These are phyloP conservation scores for Thermomucor indicae-seudaticae DNA, from an alignment of 371 early-diverging fungal genomes.

Conservation along the genomic window DNA sequence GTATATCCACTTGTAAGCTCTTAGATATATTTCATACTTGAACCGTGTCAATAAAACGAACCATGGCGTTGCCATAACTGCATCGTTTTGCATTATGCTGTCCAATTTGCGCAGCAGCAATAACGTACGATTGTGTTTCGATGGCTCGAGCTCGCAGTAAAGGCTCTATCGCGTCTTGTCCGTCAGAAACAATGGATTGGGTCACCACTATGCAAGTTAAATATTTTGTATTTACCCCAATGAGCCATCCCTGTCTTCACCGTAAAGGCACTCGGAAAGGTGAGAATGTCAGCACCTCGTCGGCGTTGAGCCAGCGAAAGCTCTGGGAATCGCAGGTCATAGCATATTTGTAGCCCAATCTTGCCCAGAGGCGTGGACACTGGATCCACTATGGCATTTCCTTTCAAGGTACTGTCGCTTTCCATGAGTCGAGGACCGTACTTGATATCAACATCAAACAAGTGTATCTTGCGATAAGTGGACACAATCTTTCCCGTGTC, in stretches of 20 bases:
- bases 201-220: not conserved
- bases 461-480: slow-evolving; percentile 74
- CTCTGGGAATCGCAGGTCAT: slow-evolving; percentile 84
- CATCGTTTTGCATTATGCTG: slow-evolving; percentile 68
- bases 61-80: slow-evolving; percentile 83
- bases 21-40: not conserved
- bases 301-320: slow-evolving; percentile 52
- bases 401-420: slow-evolving; percentile 54
- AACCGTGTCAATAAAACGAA: slow-evolving; percentile 13
- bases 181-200: not conserved
- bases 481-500: slow-evolving; percentile 52
- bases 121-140: slow-evolving; percentile 71
- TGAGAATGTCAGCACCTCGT: slow-evolving; percentile 68
- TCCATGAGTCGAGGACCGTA: slow-evolving; percentile 65
- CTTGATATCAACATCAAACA: slow-evolving; percentile 72
- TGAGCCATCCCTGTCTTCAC: slow-evolving; percentile 80
- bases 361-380: slow-evolving; percentile 67
- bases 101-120: slow-evolving; percentile 79
- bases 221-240: slow-evolving; percentile 58
- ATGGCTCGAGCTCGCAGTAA: slow-evolving; percentile 83
- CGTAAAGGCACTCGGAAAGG: slow-evolving; percentile 88
- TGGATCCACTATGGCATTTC: slow-evolving; percentile 47
- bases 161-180: slow-evolving; percentile 57
- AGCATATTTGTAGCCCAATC: slow-evolving; percentile 73
- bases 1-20: not conserved